Conservation (phyloP, 2,329 filamentous ascomycete genomes). For the Aspergillus jensenii region DNA sequence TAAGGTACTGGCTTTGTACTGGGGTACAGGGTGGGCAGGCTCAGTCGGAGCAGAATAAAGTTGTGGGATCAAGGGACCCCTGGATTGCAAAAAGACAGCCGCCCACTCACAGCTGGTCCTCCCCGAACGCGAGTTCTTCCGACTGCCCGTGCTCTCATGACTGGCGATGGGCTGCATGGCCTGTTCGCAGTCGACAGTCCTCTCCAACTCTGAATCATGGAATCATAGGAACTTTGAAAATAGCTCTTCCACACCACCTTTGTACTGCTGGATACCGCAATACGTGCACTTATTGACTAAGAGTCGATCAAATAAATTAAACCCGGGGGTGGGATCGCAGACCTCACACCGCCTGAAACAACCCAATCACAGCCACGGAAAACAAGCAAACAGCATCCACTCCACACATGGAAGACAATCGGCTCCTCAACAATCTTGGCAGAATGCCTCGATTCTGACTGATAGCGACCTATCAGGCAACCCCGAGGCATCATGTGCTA, state of each 20-base stretch:
- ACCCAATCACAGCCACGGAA: conserved; percentile 2
- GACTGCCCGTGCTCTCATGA: background rate
- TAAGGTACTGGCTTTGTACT: too few species aligned
- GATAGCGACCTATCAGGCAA: background rate
- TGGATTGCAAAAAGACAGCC: background rate
- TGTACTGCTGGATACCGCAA: background rate
- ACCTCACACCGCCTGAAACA: conserved; percentile 9
- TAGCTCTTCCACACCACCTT: background rate
- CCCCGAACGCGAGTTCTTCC: conserved; percentile 11
- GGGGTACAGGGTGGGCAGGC: too few species aligned
- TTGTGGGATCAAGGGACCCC: background rate
- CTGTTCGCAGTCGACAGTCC: background rate
- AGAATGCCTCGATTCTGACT: background rate
- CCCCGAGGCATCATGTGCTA: conserved; percentile 3
- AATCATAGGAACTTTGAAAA: background rate
- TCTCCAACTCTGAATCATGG: background rate
- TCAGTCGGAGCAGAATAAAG: background rate
- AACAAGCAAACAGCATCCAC: background rate
- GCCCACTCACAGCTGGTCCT: background rate
- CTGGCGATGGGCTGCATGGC: background rate
- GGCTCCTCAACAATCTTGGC: conserved; percentile 20
- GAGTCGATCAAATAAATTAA: background rate
- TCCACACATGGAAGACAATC: conserved; percentile 5
- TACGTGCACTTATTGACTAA: background rate
- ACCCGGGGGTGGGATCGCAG: conserved; percentile 6